phyloP scores from a whole-genome alignment of 2,329 filamentous ascomycete species.

The Dactylella cylindrospora region DNA sequence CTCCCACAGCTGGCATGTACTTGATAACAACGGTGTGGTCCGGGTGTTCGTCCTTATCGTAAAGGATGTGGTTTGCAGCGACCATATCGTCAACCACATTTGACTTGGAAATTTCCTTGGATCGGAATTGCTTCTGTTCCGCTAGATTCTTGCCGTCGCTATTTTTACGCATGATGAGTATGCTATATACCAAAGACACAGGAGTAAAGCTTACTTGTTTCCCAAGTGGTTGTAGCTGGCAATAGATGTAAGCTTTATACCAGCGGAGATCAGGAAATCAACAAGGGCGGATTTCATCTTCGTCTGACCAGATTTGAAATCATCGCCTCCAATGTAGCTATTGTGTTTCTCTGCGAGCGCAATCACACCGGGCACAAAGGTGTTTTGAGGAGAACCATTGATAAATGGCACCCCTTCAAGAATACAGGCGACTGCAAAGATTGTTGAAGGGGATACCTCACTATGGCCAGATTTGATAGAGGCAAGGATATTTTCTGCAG shows the following conservation, averaged over 20 bases:
- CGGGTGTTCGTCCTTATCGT: conserved; percentile 88
- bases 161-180: background rate
- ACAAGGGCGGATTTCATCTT: conserved; percentile 99
- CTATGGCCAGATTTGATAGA: conserved; percentile 82
- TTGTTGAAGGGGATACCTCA: conserved; percentile 90
- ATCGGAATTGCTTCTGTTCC: conserved; percentile 97
- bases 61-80: conserved; percentile 86
- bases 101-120: conserved; percentile 99
- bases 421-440: conserved; percentile 93
- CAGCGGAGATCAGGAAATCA: conserved; percentile 96
- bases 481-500: conserved; percentile 86
- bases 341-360: conserved; percentile 82
- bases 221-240: conserved; percentile 99
- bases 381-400: conserved; percentile 99
- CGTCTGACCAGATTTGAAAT: conserved; percentile 99
- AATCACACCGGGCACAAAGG: conserved; percentile 90
- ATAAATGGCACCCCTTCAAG: conserved; percentile 91
- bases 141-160: conserved; percentile 93
- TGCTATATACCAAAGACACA: background rate
- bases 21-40: conserved; percentile 99
- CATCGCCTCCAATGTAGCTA: conserved; percentile 93
- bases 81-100: conserved; percentile 99
- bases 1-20: conserved; percentile 98
- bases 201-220: conserved; percentile 66
- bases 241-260: conserved; percentile 98